Conservation (phyloP, 306 rosid genomes). For the cucumber (Cucumis sativus) region DNA sequence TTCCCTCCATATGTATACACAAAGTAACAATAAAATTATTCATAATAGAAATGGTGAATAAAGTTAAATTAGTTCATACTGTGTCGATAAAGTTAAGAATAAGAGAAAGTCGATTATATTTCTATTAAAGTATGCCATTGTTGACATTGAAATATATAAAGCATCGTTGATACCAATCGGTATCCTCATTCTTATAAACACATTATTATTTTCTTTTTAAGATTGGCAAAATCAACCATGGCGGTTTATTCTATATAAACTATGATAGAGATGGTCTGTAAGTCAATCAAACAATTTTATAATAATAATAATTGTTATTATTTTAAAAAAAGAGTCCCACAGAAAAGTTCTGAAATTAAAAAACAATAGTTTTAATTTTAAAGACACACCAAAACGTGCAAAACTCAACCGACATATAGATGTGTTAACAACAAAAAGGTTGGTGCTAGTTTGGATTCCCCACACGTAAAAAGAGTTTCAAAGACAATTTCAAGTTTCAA, state of each 20-base stretch:
- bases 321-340: not conserved
- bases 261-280: not conserved
- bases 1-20: not conserved
- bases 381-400: too few species aligned
- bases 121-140: not conserved
- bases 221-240: not conserved
- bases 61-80: not conserved
- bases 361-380: not conserved
- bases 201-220: not conserved
- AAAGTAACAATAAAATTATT: not conserved
- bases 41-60: not conserved
- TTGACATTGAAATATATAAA: not conserved
- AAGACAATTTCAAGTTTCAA: not conserved
- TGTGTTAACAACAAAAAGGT: too few species aligned
- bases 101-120: not conserved
- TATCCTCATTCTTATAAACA: not conserved
- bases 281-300: not conserved
- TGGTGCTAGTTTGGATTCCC: too few species aligned
- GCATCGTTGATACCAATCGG: not conserved
- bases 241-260: not conserved
- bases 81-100: not conserved
- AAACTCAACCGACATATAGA: too few species aligned
- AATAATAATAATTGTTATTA: too few species aligned
- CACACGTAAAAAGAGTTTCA: too few species aligned
- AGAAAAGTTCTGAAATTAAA: not conserved